Evolutionary conservation across 2,329 filamentous ascomycete species (phyloP), one percentile per base, ranked within the genome.

Genomic region (Ceratocystis cacaofunesta): DNA sequence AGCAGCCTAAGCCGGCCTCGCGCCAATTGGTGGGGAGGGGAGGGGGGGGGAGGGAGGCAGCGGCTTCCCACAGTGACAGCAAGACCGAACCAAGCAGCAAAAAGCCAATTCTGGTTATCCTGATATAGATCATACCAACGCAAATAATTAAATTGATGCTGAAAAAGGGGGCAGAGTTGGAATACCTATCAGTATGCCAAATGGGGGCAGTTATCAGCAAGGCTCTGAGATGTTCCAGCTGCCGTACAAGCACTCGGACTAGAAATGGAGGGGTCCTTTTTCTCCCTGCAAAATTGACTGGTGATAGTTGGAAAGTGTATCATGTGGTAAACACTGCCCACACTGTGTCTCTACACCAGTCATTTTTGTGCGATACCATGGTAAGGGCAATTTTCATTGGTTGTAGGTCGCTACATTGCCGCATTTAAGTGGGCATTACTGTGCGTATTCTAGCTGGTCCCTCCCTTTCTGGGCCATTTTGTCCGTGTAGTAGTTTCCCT

Each of bases 241-340:
- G 52, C 52, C 8, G 10, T 25, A 57, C 52, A 57, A 30, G 28
- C 28, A 57, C 52, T 57, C 25, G 25, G 52, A 57, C 52, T 30
- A 32, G 28, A 32, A 30, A 57, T 57, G 52, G 52, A 57, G 52
- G 52, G 52, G 52, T 57, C 41, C 28, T 48, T 19, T 44, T 32
- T 63, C 28, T 19, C 52, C 28, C 55, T 36, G 25, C 63, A 66
- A 66, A 66, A 62, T 66, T 66, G 52, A 44, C 32, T 48, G 60
- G 48, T 61, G 64, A 66, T 66, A 62, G 48, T 61, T 46, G 25
- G 28, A 25, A 60, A 30, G 52, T 63, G 62, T 50, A 50, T 55
- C 63, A 65, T 58, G 55, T 28, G 63, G 30, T 48, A 17, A 17
- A 62, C 61, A 62, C 22, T 62, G 22, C 28, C 28, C 12, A 8